Evolutionary conservation across 2,329 filamentous ascomycete genomes (phyloP).

Genomic region (Catunica adiposa): DNA sequence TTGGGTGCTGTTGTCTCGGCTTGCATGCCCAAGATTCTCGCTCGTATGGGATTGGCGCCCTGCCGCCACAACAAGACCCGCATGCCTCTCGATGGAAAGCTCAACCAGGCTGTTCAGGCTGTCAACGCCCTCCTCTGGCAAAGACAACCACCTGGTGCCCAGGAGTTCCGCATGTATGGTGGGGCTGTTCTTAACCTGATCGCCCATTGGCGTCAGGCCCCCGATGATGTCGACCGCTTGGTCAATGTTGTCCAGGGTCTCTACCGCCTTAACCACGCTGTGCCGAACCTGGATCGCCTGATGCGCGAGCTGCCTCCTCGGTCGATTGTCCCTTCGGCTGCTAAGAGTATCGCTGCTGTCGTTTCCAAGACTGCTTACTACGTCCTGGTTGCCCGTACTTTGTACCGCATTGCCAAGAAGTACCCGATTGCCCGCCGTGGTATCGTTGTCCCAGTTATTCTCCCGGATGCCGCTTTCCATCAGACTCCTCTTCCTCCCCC

Average conservation of each 20-base stretch:
- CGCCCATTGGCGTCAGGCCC: slow-evolving; percentile 6
- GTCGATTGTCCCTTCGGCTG: slow-evolving; percentile 10
- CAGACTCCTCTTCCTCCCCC: slow-evolving; percentile 8
- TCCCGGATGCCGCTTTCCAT: slow-evolving; percentile 15
- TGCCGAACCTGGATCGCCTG: slow-evolving; percentile 8
- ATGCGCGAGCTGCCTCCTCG: slow-evolving; percentile 9
- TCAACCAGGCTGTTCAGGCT: slow-evolving; percentile 10
- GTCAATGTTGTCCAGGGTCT: slow-evolving; percentile 9
- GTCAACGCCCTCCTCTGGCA: slow-evolving; percentile 10
- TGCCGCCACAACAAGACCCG: slow-evolving; percentile 14
- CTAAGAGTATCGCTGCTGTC: slow-evolving; percentile 11
- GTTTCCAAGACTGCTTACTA: slow-evolving; percentile 13
- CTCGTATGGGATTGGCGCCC: slow-evolving; percentile 12
- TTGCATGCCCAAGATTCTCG: slow-evolving; percentile 13
- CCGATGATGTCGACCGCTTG: slow-evolving; percentile 3
- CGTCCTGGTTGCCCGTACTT: slow-evolving; percentile 15
- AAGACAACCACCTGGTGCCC: slow-evolving; percentile 5
- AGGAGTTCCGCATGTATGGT: slow-evolving; percentile 8
- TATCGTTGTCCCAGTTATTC: slow-evolving; percentile 19
- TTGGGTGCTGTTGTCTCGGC: slow-evolving; percentile 9
- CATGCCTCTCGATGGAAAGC: slow-evolving; percentile 12
- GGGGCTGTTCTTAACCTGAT: slow-evolving; percentile 7
- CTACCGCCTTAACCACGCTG: neutral
- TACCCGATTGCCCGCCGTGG: slow-evolving; percentile 19
- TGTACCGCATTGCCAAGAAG: slow-evolving; percentile 20